Evolutionary conservation across 1,139 yeast genomes (phyloP).

Genomic region (Sporopachydermia cereana): DNA sequence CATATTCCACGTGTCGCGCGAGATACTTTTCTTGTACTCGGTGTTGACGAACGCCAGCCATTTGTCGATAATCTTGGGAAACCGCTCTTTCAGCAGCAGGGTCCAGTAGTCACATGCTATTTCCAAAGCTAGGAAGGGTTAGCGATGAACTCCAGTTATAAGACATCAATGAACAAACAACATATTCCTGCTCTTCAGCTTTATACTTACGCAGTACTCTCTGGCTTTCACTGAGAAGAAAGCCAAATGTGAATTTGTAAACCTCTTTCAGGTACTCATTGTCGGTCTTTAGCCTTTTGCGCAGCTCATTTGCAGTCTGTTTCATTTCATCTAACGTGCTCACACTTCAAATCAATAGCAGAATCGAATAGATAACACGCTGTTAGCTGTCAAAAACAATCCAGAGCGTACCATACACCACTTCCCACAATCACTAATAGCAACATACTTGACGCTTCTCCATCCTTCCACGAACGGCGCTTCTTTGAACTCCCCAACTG

Average conservation of each 20-base stretch:
- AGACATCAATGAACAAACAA: neutral
- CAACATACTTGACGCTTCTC: constrained; percentile 27
- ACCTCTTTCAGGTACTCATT: constrained; percentile 38
- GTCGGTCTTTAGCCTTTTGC: constrained; percentile 26
- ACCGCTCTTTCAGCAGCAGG: constrained; percentile 37
- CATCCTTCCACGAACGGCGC: constrained; percentile 45
- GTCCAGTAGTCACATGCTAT: constrained; percentile 73
- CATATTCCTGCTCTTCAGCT: neutral
- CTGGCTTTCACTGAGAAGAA: constrained; percentile 50
- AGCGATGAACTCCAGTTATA: neutral
- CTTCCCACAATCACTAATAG: too few species aligned
- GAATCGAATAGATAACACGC: too few species aligned
- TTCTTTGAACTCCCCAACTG: constrained; percentile 47
- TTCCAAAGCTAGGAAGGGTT: constrained; percentile 28
- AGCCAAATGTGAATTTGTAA: constrained; percentile 61
- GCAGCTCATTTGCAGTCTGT: constrained; percentile 28
- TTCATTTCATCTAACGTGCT: constrained; percentile 40
- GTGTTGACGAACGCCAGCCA: constrained; percentile 41
- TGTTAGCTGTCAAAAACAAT: too few species aligned
- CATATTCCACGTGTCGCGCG: constrained; percentile 83
- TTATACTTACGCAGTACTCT: constrained; percentile 34
- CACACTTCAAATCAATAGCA: constrained; percentile 19
- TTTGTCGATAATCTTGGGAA: constrained; percentile 25
- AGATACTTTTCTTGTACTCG: constrained; percentile 35
- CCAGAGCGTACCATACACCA: too few species aligned